These are phyloP conservation scores for Zymoseptoria passerinii DNA, from an alignment of 2,329 filamentous ascomycete genomes.

Conservation along the genomic window DNA sequence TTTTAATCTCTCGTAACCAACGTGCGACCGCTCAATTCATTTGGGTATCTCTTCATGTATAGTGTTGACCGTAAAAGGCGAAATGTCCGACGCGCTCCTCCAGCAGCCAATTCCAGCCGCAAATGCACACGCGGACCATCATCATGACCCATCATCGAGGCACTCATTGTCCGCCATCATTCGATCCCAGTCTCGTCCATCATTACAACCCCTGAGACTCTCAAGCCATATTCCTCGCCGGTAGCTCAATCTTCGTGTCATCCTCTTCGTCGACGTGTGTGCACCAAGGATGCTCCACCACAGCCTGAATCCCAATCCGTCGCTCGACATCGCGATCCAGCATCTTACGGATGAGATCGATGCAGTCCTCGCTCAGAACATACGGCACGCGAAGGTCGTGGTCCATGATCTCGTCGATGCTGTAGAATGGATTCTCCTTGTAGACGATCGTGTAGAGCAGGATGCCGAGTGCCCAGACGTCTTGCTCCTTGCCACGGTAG, in stretches of 20 bases:
- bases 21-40: not conserved
- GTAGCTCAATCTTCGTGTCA: slow-evolving; percentile 6
- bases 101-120: not conserved
- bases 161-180: not conserved
- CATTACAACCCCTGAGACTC: not conserved
- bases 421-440: slow-evolving; percentile 99
- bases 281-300: slow-evolving; percentile 84
- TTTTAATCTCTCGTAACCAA: not conserved
- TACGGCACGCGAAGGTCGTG: slow-evolving; percentile 88
- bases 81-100: not conserved
- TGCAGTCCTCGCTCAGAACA: slow-evolving; percentile 80
- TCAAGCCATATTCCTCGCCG: not conserved
- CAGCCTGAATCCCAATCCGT: slow-evolving; percentile 77
- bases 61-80: not conserved
- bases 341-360: slow-evolving; percentile 86
- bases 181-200: not conserved
- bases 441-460: slow-evolving; percentile 97
- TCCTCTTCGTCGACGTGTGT: slow-evolving; percentile 21
- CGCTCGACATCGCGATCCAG: slow-evolving; percentile 79
- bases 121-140: not conserved
- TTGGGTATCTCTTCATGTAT: not conserved
- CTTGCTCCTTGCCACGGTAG: slow-evolving; percentile 93
- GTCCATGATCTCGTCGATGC: slow-evolving; percentile 98
- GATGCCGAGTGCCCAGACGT: slow-evolving; percentile 96
- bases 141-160: not conserved